Conservation (phyloP, 2,329 filamentous ascomycete genomes). For the Plectosphaerella cucumerina region DNA sequence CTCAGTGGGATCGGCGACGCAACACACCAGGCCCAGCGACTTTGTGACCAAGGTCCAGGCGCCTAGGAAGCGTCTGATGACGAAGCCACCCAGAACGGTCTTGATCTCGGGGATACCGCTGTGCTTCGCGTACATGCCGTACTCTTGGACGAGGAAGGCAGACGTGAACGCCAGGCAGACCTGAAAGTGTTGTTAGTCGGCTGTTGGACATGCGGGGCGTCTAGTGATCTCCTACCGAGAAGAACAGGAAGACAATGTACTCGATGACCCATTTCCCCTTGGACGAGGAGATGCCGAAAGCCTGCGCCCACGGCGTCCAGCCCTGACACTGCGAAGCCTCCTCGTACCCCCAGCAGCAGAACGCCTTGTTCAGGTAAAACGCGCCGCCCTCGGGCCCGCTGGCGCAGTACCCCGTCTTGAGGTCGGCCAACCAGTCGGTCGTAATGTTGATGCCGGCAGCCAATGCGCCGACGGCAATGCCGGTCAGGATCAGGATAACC, state of each 20-base stretch:
- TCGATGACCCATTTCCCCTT: conserved; percentile 77
- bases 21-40: conserved; percentile 73
- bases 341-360: conserved; percentile 92
- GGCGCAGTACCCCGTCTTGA: conserved; percentile 86
- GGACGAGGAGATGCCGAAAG: conserved; percentile 60
- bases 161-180: conserved; percentile 74
- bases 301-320: conserved; percentile 81
- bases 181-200: conserved; percentile 32
- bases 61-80: conserved; percentile 83
- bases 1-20: neutral
- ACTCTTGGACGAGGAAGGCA: conserved; percentile 75
- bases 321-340: conserved; percentile 76
- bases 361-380: conserved; percentile 87
- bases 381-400: conserved; percentile 69
- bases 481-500: conserved; percentile 82
- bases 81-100: conserved; percentile 88
- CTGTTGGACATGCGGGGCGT: neutral
- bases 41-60: conserved; percentile 87
- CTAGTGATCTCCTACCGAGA: conserved; percentile 59
- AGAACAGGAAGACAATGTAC: conserved; percentile 81
- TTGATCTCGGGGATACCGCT: conserved; percentile 98
- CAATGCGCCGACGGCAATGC: conserved; percentile 75
- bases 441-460: conserved; percentile 87
- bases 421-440: conserved; percentile 88
- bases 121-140: conserved; percentile 84